Evolutionary conservation across 345 rosid species (phyloP).

Genomic region (Jatropha curcas): DNA sequence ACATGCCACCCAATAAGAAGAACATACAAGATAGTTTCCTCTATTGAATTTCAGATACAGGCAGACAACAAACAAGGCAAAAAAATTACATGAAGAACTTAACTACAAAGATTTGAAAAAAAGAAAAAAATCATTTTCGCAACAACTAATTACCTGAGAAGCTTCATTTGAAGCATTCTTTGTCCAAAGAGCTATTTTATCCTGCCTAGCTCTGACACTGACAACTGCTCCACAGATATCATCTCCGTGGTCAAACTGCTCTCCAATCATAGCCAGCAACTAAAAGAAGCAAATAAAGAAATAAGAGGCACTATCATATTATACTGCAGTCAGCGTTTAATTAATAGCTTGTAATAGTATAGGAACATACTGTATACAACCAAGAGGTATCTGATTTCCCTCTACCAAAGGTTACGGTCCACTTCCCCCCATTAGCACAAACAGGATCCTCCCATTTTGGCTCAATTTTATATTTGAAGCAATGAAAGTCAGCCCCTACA

Average conservation of each 20-base stretch:
- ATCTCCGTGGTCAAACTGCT: constrained; percentile 90
- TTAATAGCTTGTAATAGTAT: not conserved
- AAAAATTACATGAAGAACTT: not conserved
- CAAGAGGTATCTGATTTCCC: constrained; percentile 73
- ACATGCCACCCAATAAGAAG: not conserved
- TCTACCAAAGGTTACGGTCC: constrained; percentile 56
- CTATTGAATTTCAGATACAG: no score
- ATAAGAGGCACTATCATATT: not conserved
- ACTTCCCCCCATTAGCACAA: constrained; percentile 92
- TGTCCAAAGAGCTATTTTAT: constrained; percentile 79
- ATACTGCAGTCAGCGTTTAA: no score
- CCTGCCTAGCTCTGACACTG: constrained; percentile 64
- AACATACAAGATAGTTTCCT: not conserved
- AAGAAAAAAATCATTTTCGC: not conserved
- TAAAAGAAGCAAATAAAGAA: not conserved
- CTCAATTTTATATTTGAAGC: constrained; percentile 85
- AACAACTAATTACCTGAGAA: constrained; percentile 60
- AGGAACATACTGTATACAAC: constrained; percentile 64
- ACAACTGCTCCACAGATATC: constrained; percentile 96
- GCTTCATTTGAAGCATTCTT: constrained; percentile 87
- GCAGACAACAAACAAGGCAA: no score
- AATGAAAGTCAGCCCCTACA: constrained; percentile 64
- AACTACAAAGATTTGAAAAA: not conserved
- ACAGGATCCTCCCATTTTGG: constrained; percentile 99
- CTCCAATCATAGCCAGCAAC: constrained; percentile 81